These are phyloP conservation scores for Moricandia moricandioides DNA, from an alignment of 345 rosid genomes.

Conservation along the genomic window DNA sequence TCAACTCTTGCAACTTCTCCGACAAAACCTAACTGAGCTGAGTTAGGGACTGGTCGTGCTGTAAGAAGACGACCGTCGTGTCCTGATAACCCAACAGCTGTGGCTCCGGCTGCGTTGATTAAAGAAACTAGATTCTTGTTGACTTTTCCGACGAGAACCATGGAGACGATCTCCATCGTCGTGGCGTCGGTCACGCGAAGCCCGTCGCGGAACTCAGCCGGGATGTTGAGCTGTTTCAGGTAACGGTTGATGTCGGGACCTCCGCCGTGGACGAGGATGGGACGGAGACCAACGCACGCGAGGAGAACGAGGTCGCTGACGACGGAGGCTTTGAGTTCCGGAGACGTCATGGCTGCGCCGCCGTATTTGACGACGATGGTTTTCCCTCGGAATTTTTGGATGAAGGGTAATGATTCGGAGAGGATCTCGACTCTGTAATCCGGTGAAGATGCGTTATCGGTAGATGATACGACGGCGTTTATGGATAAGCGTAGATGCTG, in stretches of 20 bases:
- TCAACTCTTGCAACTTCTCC: slow-evolving; percentile 83
- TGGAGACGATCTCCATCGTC: slow-evolving; percentile 94
- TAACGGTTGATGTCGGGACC: slow-evolving; percentile 85
- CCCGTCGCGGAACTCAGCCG: slow-evolving; percentile 70
- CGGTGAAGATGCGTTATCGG: slow-evolving; percentile 14
- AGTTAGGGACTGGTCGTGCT: slow-evolving; percentile 70
- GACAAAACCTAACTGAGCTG: slow-evolving; percentile 72
- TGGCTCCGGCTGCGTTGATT: slow-evolving; percentile 79
- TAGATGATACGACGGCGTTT: slow-evolving; percentile 28
- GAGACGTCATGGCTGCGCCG: slow-evolving; percentile 90
- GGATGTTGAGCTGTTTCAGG: slow-evolving; percentile 62
- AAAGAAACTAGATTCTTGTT: slow-evolving; percentile 78
- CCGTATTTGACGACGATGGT: slow-evolving; percentile 90
- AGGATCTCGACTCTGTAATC: slow-evolving; percentile 68
- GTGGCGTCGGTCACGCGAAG: slow-evolving; percentile 84
- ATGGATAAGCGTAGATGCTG: slow-evolving; percentile 26
- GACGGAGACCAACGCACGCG: slow-evolving; percentile 84
- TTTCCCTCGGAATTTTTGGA: slow-evolving; percentile 87
- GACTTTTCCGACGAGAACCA: slow-evolving; percentile 88
- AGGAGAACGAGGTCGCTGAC: slow-evolving; percentile 79
- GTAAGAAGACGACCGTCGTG: slow-evolving; percentile 84
- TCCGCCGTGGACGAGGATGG: slow-evolving; percentile 88
- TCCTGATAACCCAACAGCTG: slow-evolving; percentile 83
- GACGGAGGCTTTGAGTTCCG: slow-evolving; percentile 68
- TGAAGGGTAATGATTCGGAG: slow-evolving; percentile 90